These are phyloP conservation scores for Panicum hallii DNA, from an alignment of 202 grass and related monocot species.

Conservation along the genomic window DNA sequence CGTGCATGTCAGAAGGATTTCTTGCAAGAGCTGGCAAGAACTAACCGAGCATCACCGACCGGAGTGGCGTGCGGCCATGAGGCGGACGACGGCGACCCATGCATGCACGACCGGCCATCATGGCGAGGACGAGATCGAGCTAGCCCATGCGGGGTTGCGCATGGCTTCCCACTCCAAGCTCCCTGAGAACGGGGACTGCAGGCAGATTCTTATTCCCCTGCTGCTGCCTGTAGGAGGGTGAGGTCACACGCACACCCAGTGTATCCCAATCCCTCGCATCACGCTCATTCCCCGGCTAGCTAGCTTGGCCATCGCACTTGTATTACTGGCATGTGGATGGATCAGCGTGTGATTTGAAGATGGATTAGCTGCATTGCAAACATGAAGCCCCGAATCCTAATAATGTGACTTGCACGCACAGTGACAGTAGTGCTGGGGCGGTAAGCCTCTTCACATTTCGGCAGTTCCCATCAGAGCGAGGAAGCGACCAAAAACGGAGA, in stretches of 20 bases:
- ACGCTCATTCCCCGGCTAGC: neutral
- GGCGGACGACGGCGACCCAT: neutral
- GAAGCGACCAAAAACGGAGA: conserved; percentile 47
- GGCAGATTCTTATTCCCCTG: too few relatives aligned
- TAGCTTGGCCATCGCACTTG: too few relatives aligned
- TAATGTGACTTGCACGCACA: too few relatives aligned
- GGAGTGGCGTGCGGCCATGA: conserved; percentile 15
- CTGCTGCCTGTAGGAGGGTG: neutral
- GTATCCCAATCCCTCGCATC: neutral
- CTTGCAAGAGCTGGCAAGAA: conserved; percentile 24
- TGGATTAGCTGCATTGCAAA: too few relatives aligned
- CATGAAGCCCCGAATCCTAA: neutral
- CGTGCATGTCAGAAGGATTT: neutral
- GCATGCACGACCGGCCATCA: neutral
- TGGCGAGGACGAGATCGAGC: neutral
- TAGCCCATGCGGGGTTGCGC: neutral
- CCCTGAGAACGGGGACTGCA: too few relatives aligned
- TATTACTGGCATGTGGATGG: too few relatives aligned
- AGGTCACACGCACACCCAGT: conserved; percentile 19
- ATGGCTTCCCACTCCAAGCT: conserved; percentile 52
- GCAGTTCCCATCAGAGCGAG: conserved; percentile 20
- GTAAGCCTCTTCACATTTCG: neutral
- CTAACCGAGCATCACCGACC: neutral
- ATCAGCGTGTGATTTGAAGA: too few relatives aligned
- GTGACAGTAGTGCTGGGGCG: neutral